Percentiles rank a stretch among this genome's conserved stretches.
Conservation (phyloP, 805 yeast species). For the Ogataea henricii region DNA sequence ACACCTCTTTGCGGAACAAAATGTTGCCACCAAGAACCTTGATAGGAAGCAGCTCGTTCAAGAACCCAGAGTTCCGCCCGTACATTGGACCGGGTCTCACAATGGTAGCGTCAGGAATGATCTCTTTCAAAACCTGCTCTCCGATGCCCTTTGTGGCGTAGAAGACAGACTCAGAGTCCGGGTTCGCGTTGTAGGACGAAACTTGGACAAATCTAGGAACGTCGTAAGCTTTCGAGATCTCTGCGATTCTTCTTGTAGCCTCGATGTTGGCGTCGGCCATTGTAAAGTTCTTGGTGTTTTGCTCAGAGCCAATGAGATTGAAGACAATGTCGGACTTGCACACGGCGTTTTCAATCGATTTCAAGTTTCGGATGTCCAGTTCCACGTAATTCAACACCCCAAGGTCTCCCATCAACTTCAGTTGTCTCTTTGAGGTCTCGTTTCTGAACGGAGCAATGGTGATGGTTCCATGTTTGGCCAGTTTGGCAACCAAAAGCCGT, state of each 20-base stretch:
- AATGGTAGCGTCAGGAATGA: slow-evolving; percentile 74
- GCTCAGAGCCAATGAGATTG: slow-evolving; percentile 77
- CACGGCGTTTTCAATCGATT: slow-evolving; percentile 74
- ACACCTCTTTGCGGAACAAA: slow-evolving; percentile 61
- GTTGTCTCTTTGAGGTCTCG: slow-evolving; percentile 72
- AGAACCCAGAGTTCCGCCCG: slow-evolving; percentile 71
- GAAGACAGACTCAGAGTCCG: slow-evolving; percentile 66
- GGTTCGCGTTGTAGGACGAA: slow-evolving; percentile 75
- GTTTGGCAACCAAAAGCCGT: slow-evolving; percentile 64
- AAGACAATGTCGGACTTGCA: slow-evolving; percentile 80
- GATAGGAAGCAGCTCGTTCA: slow-evolving; percentile 59
- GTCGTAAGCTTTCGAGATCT: slow-evolving; percentile 66
- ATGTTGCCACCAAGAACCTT: slow-evolving; percentile 64
- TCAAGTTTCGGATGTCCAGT: slow-evolving; percentile 75
- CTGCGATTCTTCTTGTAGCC: slow-evolving; percentile 74
- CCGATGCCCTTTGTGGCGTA: slow-evolving; percentile 80
- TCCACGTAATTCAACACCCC: slow-evolving; percentile 86
- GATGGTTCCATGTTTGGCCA: slow-evolving; percentile 81
- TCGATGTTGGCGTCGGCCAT: slow-evolving; percentile 86
- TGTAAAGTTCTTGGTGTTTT: slow-evolving; percentile 74
- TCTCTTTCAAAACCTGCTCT: slow-evolving; percentile 68
- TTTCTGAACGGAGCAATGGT: slow-evolving; percentile 81
- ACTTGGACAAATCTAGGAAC: slow-evolving; percentile 79
- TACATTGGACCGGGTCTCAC: slow-evolving; percentile 84
- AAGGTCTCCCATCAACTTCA: slow-evolving; percentile 81